These are phyloP conservation scores for Exophiala alcalophila DNA, from an alignment of 2,329 filamentous ascomycete species.

Conservation along the genomic window DNA sequence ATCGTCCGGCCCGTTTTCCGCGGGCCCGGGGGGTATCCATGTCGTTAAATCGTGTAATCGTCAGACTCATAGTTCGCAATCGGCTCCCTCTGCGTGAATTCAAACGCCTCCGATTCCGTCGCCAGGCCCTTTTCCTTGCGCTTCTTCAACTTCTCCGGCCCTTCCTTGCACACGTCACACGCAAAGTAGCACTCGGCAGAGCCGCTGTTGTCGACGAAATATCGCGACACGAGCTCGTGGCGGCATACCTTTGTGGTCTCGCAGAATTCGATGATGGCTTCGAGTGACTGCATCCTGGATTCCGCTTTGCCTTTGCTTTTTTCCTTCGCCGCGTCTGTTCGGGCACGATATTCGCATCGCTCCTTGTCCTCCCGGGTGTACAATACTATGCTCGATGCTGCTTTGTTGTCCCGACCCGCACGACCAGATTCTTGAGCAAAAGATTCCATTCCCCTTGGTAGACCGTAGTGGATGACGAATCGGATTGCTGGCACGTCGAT, in stretches of 20 bases:
- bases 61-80: constrained; percentile 25
- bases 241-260: constrained; percentile 71
- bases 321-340: constrained; percentile 26
- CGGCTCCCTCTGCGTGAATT: constrained; percentile 32
- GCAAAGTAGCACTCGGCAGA: constrained; percentile 61
- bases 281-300: constrained; percentile 61
- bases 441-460: constrained; percentile 91
- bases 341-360: constrained; percentile 39
- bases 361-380: constrained; percentile 86
- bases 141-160: constrained; percentile 52
- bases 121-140: constrained; percentile 47
- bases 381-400: constrained; percentile 82
- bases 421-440: constrained; percentile 95
- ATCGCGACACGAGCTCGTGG: constrained; percentile 70
- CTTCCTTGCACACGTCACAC: constrained; percentile 76
- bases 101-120: constrained; percentile 32
- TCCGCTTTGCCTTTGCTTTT: constrained; percentile 41
- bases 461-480: constrained; percentile 91
- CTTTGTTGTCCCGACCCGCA: constrained; percentile 84
- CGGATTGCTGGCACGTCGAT: constrained; percentile 95
- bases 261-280: constrained; percentile 73
- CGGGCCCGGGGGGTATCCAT: constrained; percentile 8
- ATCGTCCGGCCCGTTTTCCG: constrained; percentile 1
- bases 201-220: constrained; percentile 60
- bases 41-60: constrained; percentile 6